Conservation (phyloP, 352 stramenopile genomes). For the Globisporangium middletonii region DNA sequence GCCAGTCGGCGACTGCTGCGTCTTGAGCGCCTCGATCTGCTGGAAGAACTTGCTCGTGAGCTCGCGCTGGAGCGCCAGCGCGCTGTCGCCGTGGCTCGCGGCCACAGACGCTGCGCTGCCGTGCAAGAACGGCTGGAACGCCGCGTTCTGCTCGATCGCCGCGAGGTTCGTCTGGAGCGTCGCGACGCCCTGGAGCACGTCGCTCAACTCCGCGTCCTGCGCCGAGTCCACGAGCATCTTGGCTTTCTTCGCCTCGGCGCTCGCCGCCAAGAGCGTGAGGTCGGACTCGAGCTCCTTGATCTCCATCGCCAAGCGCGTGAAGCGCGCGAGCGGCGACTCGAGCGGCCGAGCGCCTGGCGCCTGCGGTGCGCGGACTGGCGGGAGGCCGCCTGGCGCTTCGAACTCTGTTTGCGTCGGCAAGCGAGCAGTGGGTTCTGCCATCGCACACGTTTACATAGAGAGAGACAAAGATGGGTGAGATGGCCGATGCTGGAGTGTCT, state of each 20-base stretch:
- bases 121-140: conserved; percentile 55
- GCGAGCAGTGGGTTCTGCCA: conserved; percentile 31
- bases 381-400: conserved; percentile 21
- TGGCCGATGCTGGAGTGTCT: conserved; percentile 1
- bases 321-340: conserved; percentile 64
- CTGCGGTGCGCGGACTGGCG: neutral
- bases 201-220: conserved; percentile 56
- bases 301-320: conserved; percentile 63
- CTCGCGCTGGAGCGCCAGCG: conserved; percentile 54
- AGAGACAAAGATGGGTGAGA: neutral
- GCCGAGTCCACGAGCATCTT: conserved; percentile 52
- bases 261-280: conserved; percentile 41
- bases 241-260: conserved; percentile 37
- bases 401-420: conserved; percentile 48
- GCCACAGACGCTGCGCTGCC: conserved; percentile 7
- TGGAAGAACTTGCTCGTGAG: conserved; percentile 67
- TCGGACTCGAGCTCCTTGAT: conserved; percentile 66
- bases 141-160: conserved; percentile 46
- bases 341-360: conserved; percentile 15
- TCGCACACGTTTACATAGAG: neutral
- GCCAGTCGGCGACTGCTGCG: conserved; percentile 9
- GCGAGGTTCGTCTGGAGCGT: conserved; percentile 59
- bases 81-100: conserved; percentile 24
- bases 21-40: conserved; percentile 54
- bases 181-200: conserved; percentile 56